phyloP scores from a whole-genome alignment of 2,329 filamentous ascomycete genomes.

The Niveomyces coronatus region DNA sequence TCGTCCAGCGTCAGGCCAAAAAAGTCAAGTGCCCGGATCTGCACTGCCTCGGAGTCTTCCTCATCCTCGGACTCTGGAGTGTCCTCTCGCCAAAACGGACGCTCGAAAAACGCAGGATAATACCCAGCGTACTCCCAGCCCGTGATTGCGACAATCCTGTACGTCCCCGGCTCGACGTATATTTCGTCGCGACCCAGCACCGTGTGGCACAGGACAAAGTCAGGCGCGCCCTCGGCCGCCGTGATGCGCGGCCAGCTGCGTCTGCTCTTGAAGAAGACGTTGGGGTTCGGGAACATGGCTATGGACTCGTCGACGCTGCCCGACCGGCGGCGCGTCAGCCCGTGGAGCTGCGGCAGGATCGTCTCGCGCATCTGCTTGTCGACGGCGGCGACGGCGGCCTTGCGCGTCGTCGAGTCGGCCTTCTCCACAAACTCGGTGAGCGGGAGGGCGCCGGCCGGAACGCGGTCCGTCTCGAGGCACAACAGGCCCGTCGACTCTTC shows the following conservation, averaged over 20 bases:
- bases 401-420: background rate
- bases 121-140: constrained; percentile 4
- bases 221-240: background rate
- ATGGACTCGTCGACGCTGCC: constrained; percentile 1
- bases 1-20: background rate
- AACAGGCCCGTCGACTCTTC: background rate
- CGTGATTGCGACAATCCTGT: constrained; percentile 6
- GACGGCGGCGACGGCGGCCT: background rate
- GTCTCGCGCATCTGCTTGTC: background rate
- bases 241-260: constrained; percentile 1
- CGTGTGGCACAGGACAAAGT: constrained; percentile 4
- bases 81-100: background rate
- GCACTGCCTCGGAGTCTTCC: background rate
- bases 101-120: constrained; percentile 2
- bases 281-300: background rate
- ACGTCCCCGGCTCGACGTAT: background rate
- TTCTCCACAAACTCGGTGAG: background rate
- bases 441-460: background rate
- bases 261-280: background rate
- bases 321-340: background rate
- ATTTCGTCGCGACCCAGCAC: background rate
- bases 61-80: background rate
- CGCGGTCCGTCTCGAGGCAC: background rate
- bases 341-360: background rate
- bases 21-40: background rate